Evolutionary conservation across 352 stramenopile species (phyloP).

Genomic region (Globisporangium heterothallicum): DNA sequence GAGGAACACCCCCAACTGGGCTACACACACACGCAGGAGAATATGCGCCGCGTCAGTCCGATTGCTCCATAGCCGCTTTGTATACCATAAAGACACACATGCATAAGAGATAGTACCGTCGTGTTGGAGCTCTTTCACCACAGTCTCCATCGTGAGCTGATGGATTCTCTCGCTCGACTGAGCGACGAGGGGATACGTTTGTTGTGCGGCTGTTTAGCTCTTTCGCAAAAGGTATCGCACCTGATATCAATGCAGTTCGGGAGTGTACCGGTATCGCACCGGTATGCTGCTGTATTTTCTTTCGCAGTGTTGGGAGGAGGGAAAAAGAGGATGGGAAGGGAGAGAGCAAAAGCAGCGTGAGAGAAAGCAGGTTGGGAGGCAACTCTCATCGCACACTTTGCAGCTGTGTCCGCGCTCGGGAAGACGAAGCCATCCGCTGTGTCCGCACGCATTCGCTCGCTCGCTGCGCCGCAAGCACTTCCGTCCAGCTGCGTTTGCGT

Average conservation of each 20-base stretch:
- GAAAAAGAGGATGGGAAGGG: neutral
- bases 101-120: constrained; percentile 33
- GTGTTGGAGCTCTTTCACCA: constrained; percentile 67
- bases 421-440: no score
- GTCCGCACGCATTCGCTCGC: no score
- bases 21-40: constrained; percentile 18
- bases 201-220: neutral
- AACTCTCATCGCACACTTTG: no score
- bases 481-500: no score
- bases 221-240: neutral
- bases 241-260: neutral
- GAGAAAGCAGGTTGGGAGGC: neutral
- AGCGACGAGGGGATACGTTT: neutral
- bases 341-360: neutral
- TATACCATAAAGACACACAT: neutral
- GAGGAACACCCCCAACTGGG: constrained; percentile 71
- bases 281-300: neutral
- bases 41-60: neutral
- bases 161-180: neutral
- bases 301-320: neutral
- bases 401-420: no score
- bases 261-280: neutral
- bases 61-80: neutral
- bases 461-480: no score
- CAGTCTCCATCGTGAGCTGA: constrained; percentile 28